These are phyloP conservation scores for Musa schizocarpa DNA, from an alignment of 176 grass and related monocot species.

Conservation along the genomic window DNA sequence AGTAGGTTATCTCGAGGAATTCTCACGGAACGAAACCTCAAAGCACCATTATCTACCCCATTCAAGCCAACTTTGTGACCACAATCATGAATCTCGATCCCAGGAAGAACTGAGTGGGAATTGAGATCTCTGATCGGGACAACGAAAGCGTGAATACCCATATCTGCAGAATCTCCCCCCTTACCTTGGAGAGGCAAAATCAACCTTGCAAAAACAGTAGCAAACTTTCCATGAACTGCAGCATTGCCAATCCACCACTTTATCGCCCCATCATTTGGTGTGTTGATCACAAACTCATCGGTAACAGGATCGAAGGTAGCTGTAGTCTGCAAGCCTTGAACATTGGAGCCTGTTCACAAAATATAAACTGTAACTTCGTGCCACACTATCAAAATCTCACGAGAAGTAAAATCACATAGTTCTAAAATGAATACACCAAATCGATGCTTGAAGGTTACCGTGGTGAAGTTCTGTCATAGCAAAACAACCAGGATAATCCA, in stretches of 20 bases:
- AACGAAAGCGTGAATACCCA: slow-evolving; percentile 93
- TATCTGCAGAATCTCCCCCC: slow-evolving; percentile 64
- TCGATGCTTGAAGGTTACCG: slow-evolving; percentile 29
- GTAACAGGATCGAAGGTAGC: slow-evolving; percentile 94
- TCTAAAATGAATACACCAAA: too few relatives aligned
- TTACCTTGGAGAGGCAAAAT: slow-evolving; percentile 86
- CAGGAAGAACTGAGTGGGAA: slow-evolving; percentile 67
- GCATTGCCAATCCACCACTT: slow-evolving; percentile 99
- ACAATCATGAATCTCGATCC: slow-evolving; percentile 95
- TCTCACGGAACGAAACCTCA: slow-evolving; percentile 69
- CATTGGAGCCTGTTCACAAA: slow-evolving; percentile 60
- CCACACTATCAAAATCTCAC: too few relatives aligned
- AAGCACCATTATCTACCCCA: slow-evolving; percentile 92
- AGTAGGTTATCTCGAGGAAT: slow-evolving; percentile 93
- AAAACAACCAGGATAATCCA: slow-evolving; percentile 94
- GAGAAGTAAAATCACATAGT: too few relatives aligned
- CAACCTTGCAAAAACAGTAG: slow-evolving; percentile 82
- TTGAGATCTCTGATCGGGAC: slow-evolving; percentile 82
- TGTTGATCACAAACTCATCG: slow-evolving; percentile 84
- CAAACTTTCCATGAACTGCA: slow-evolving; percentile 82
- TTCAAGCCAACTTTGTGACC: slow-evolving; percentile 94
- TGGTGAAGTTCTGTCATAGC: slow-evolving; percentile 99
- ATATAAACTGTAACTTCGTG: not conserved
- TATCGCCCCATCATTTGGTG: slow-evolving; percentile 94
- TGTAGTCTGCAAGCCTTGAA: slow-evolving; percentile 92